phyloP scores from a whole-genome alignment of 1,139 yeast genomes.

The Suhomyces coccinellae region DNA sequence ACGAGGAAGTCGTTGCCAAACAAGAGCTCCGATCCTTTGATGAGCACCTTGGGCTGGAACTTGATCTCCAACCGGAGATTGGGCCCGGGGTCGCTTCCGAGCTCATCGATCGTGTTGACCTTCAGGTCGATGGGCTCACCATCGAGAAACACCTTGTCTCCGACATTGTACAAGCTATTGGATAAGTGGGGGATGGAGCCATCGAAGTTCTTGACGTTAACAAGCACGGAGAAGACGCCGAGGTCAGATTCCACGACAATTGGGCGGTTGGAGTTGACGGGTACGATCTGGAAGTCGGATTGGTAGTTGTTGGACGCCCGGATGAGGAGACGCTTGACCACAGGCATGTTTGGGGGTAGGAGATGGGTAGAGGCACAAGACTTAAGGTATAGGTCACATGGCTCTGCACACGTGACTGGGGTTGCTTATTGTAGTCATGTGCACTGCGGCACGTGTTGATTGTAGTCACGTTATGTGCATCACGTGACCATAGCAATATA shows the following conservation, averaged over 20 bases:
- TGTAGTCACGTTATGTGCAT: too few species aligned
- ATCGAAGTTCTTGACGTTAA: constrained; percentile 47
- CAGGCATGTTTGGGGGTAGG: constrained; percentile 9
- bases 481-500: too few species aligned
- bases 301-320: constrained; percentile 35
- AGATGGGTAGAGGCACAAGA: not conserved
- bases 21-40: constrained; percentile 52
- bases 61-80: constrained; percentile 39
- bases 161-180: constrained; percentile 37
- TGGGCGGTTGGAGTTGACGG: constrained; percentile 45
- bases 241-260: constrained; percentile 36
- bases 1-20: constrained; percentile 71
- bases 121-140: constrained; percentile 21
- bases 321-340: constrained; percentile 38
- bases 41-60: constrained; percentile 41
- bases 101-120: constrained; percentile 10
- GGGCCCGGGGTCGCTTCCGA: constrained; percentile 18
- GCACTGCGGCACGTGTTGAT: too few species aligned
- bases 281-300: constrained; percentile 35
- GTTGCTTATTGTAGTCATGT: too few species aligned
- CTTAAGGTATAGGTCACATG: not conserved
- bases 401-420: too few species aligned
- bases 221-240: constrained; percentile 40
- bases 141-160: constrained; percentile 32
- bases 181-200: constrained; percentile 42